Percentiles rank a stretch among this genome's conserved stretches.
These are phyloP conservation scores for Stenocarpella maydis DNA, from an alignment of 2,329 filamentous ascomycete species.

Conservation along the genomic window DNA sequence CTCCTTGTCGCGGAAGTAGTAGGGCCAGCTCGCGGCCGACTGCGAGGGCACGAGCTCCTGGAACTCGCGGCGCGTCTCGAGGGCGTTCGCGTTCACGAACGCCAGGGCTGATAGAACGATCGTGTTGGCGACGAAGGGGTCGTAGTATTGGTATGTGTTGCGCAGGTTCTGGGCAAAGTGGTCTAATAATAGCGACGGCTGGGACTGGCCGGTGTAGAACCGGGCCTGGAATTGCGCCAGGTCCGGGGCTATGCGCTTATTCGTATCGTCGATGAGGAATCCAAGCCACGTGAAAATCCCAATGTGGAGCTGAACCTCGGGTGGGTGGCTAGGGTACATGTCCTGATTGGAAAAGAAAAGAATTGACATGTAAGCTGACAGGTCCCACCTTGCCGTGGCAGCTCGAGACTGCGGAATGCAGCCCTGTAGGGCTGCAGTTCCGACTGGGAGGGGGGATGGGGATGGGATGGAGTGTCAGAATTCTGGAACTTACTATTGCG, in stretches of 20 bases:
- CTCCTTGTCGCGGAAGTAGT: constrained; percentile 42
- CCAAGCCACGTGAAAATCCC: constrained; percentile 45
- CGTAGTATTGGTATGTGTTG: constrained; percentile 38
- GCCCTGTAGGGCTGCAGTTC: constrained; percentile 25
- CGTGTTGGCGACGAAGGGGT: constrained; percentile 41
- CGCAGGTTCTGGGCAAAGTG: constrained; percentile 39
- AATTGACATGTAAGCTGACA: constrained; percentile 16
- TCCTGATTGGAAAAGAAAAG: constrained; percentile 25
- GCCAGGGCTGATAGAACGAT: constrained; percentile 43
- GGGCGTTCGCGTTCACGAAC: constrained; percentile 42
- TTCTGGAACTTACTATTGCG: constrained; percentile 3
- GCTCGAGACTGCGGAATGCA: background rate
- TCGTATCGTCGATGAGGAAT: constrained; percentile 43
- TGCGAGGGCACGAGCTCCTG: constrained; percentile 36
- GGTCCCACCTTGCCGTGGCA: background rate
- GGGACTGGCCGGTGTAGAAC: constrained; percentile 37
- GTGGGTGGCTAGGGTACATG: constrained; percentile 36
- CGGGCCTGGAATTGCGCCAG: constrained; percentile 40
- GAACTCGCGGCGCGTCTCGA: constrained; percentile 39
- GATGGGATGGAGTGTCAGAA: constrained; percentile 21
- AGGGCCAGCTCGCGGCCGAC: constrained; percentile 40
- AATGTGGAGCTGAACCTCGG: constrained; percentile 43
- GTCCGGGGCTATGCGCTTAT: constrained; percentile 35
- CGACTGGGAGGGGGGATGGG: background rate
- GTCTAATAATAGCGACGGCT: constrained; percentile 38